These are phyloP conservation scores for Limnanthes douglasii DNA, from an alignment of 345 rosid species.

Conservation along the genomic window DNA sequence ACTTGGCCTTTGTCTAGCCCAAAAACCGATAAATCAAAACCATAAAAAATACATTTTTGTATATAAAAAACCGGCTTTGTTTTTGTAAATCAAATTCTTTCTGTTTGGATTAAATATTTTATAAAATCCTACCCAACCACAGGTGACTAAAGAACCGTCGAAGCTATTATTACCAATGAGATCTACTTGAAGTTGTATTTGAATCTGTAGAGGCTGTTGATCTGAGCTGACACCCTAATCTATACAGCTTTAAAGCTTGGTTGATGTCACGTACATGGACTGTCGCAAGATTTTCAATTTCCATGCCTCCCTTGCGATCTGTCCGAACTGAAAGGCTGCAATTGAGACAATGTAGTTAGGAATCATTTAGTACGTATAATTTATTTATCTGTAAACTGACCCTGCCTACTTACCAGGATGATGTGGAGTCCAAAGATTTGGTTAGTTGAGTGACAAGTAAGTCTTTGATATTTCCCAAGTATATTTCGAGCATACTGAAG, in stretches of 20 bases:
- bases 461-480: conserved; percentile 70
- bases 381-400: not conserved
- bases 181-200: conserved; percentile 57
- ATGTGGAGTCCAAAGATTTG: conserved; percentile 28
- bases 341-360: conserved; percentile 8
- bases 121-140: no score
- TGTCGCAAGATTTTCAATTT: conserved; percentile 49
- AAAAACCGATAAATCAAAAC: not conserved
- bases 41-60: no score
- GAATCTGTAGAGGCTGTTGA: conserved; percentile 72
- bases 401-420: conserved; percentile 38
- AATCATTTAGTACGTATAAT: not conserved
- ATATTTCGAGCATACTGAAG: conserved; percentile 84
- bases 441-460: conserved; percentile 41
- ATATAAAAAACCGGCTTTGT: no score
- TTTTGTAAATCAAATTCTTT: no score
- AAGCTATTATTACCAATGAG: conserved; percentile 67
- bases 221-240: conserved; percentile 57
- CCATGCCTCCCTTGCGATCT: conserved; percentile 40
- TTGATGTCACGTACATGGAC: conserved; percentile 38
- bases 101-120: no score
- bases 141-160: no score
- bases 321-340: conserved; percentile 58
- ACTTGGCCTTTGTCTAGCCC: no score
- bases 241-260: conserved; percentile 57